phyloP scores from a whole-genome alignment of 441 rosid species.

The Dalechampia spathulata region DNA sequence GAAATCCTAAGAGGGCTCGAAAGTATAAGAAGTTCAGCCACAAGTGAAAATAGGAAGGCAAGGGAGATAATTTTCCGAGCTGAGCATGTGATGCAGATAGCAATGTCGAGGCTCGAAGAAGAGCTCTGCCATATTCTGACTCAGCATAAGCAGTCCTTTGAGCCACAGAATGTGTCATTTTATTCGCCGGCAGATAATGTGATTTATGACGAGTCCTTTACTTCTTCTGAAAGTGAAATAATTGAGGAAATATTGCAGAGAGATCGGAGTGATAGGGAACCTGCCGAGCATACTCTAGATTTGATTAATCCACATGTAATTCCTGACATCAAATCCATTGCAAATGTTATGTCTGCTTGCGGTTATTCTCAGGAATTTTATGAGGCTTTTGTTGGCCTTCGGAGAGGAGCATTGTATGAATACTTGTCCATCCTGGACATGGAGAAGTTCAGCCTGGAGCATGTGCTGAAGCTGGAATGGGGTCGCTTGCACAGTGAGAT shows the following conservation, averaged over 20 bases:
- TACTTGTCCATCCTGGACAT: conserved; percentile 37
- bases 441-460: conserved; percentile 51
- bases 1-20: conserved; percentile 36
- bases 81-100: conserved; percentile 42
- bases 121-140: conserved; percentile 56
- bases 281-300: conserved; percentile 26
- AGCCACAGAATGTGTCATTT: conserved; percentile 32
- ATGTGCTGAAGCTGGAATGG: conserved; percentile 60
- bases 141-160: conserved; percentile 32
- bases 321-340: conserved; percentile 55
- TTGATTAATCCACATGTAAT: conserved; percentile 43
- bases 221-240: conserved; percentile 42
- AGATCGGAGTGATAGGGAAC: conserved; percentile 18
- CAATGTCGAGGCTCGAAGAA: conserved; percentile 71
- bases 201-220: conserved; percentile 44
- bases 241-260: conserved; percentile 24
- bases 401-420: conserved; percentile 52
- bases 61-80: conserved; percentile 47
- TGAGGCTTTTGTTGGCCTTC: conserved; percentile 34
- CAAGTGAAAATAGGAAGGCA: conserved; percentile 23
- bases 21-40: conserved; percentile 22
- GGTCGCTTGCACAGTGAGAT: conserved; percentile 36
- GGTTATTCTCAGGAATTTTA: conserved; percentile 42
- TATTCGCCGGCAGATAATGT: conserved; percentile 26
- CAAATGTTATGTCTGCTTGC: conserved; percentile 57